These are phyloP conservation scores for Smithsoniella earleae DNA, from an alignment of 163 green algal genomes.

Conservation along the genomic window DNA sequence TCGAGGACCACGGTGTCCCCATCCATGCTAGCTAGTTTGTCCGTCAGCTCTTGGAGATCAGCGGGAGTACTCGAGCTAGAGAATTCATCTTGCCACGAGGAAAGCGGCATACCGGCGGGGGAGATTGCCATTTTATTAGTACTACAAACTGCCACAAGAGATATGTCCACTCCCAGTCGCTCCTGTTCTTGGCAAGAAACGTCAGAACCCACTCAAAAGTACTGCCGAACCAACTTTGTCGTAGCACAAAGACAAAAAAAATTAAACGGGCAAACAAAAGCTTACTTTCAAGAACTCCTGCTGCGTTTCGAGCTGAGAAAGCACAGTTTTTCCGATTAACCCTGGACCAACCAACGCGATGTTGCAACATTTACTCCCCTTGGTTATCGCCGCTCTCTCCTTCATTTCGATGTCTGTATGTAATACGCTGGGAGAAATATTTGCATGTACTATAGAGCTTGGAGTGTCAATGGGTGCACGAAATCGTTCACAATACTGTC, in stretches of 20 bases:
- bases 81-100: conserved; percentile 14
- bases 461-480: no score
- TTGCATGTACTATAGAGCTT: no score
- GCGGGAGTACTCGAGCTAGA: not conserved
- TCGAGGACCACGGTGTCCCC: conserved; percentile 12
- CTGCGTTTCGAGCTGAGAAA: conserved; percentile 8
- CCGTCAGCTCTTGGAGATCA: not conserved
- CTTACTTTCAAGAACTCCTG: conserved; percentile 7
- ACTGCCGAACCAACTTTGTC: no score
- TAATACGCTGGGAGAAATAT: no score
- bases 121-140: conserved; percentile 6
- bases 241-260: no score
- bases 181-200: no score
- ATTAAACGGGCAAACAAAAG: no score
- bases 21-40: not conserved
- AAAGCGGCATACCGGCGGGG: not conserved
- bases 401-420: no score
- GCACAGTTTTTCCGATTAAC: no score
- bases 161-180: conserved; percentile 12
- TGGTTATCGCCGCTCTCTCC: no score
- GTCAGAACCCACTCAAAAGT: no score
- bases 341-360: not conserved
- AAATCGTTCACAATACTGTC: no score
- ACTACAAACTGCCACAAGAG: conserved; percentile 4
- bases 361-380: not conserved